Base-by-base conservation (phyloP, 305 asterid species). In the Petunia hybrid region DNA sequence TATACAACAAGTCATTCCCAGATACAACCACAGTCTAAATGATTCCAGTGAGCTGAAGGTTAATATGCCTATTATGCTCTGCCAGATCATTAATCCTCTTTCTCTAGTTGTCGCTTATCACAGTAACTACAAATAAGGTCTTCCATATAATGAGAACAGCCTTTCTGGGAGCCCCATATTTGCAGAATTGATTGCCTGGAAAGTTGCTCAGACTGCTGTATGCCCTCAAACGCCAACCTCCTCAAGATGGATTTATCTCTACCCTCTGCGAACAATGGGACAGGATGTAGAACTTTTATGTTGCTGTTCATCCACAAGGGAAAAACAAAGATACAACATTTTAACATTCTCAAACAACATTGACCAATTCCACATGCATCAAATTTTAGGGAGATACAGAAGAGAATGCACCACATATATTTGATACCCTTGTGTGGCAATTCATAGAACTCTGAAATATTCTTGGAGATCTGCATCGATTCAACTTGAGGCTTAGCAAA, bases 371-470 rank as follows among this genome's bases (percentile, higher is more conserved):
- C 63, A 48, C 78, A 73, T 48, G 60, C 62, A 73, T 48, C 39
- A 48, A 41, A 13, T 48, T 22, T 48, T 43, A 22, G 31, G 31
- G 31, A 22, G 31, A 22, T 22, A 22, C 31, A 22, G 63, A 31
- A 73, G 35, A 73, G 51, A 73, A 73, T 73, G 62, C 45, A 73
- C 78, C 36, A 53, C 45, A 12, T 61, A 73, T 62, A 3, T 48
- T 51, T 13, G 51, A 46, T 31, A 70, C 10, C 42, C 59, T 31
- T 10, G 2, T 4, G 46, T 39, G 22, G n/a, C 60, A 46, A 70
- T 70, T 31, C 60, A 46, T 46, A 46, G n/a, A 70, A 70, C 5
- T 56, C 45, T 8, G 1, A 71, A 35, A 48, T 48, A 45, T 51
- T 73, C 78, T 13, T 6, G 46, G 45, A 73, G 78, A 73, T 51